Evolutionary conservation across 2,329 filamentous ascomycete species (phyloP), one percentile per base, ranked within the genome.

Genomic region (Aspergillus felis): DNA sequence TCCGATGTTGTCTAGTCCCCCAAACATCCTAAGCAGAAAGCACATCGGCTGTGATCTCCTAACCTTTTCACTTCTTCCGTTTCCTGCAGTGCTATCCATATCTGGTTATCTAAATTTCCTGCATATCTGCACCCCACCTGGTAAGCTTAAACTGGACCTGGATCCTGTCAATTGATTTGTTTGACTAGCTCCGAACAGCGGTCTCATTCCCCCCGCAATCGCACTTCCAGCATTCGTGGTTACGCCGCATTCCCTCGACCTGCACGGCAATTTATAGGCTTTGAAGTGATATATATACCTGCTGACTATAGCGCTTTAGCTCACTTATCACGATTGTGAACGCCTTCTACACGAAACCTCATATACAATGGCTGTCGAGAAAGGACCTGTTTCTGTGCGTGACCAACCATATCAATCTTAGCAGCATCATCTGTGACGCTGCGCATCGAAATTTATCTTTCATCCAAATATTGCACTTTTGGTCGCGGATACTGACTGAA

Each of bases 331-430:
- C 22, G 54, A 27, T 25, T 20, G 29, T 17, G 38, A 5, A 24
- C 4, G 12, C 41, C n/a, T 25, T 14, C 20, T 32, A 41, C 50
- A 25, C 51, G 42, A 55, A 41, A 25, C 41, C n/a, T 44, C 55
- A 58, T 52, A 25, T 51, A 69, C 60, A 70, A 74, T 74, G 71
- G 66, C 68, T 62, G 66, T 66, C 54, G 70, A 74, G 46, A 60
- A 57, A 55, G 53, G 63, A 53, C 57, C 70, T 58, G 61, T 64
- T 51, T 56, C 63, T 49, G 71, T 72, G 65, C 41, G 66, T 68
- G 35, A 51, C 56, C 55, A 10, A 48, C 20, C 56, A 9, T 47
- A n/a, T 52, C 20, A 28, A 3, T 32, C 14, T 8, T 38, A 53
- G 29, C 56, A 56, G 57, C 55, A 50, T 59, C 41, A 55, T 53